phyloP scores from a whole-genome alignment of 75 land plant species.

The Sequoiadendron giganteum region DNA sequence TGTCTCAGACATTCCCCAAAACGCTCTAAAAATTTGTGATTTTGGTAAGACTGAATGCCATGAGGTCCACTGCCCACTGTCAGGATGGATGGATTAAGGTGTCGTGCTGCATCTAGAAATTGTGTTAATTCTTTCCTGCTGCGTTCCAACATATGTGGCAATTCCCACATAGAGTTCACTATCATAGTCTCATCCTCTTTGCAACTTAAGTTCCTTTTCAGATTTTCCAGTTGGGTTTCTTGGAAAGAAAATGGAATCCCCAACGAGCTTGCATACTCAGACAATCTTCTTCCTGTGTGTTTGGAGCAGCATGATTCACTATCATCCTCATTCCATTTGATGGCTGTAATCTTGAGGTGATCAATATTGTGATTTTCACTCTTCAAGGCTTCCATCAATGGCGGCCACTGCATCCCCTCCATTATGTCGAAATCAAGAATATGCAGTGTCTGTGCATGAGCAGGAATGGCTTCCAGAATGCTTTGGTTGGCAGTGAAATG shows the following conservation, averaged over 20 bases:
- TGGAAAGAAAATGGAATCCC: slow-evolving; percentile 14
- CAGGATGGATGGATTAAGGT: not conserved
- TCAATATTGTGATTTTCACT: not conserved
- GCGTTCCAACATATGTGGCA: not conserved
- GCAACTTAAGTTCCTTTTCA: not conserved
- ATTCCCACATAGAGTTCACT: not conserved
- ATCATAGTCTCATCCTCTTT: not conserved
- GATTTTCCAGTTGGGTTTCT: not conserved
- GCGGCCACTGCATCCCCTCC: slow-evolving; percentile 71
- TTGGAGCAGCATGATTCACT: not conserved
- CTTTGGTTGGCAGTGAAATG: slow-evolving; percentile 14
- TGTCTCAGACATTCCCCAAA: slow-evolving; percentile 48
- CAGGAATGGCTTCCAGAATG: slow-evolving; percentile 1
- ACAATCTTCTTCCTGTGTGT: slow-evolving; percentile 12
- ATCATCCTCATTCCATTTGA: not conserved
- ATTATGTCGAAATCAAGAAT: slow-evolving; percentile 63
- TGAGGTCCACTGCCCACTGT: not conserved
- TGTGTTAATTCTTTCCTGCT: not conserved
- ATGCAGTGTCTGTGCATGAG: slow-evolving; percentile 15
- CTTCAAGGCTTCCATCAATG: slow-evolving; percentile 65
- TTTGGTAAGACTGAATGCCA: not conserved
- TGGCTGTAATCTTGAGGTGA: not conserved
- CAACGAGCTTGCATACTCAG: slow-evolving; percentile 12
- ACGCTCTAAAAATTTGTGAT: not conserved
- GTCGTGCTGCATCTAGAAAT: not conserved